These are phyloP conservation scores for Sphagnum fallax DNA, from an alignment of 228 moss, liverwort and hornwort genomes.

Conservation along the genomic window DNA sequence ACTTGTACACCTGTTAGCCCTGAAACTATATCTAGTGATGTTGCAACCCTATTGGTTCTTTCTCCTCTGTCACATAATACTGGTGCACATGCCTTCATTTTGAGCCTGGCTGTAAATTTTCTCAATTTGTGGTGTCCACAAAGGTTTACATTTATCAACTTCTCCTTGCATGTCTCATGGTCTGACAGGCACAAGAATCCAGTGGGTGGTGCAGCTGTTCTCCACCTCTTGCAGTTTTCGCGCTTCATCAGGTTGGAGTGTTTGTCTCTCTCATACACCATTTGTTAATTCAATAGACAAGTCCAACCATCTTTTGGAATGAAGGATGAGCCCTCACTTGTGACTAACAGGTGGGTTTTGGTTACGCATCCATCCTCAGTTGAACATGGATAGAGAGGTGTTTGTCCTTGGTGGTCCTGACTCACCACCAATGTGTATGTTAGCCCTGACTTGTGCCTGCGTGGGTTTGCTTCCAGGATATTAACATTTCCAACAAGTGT, in stretches of 20 bases:
- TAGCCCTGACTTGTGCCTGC: no score
- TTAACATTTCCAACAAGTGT: slow-evolving; percentile 51
- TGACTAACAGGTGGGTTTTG: no score
- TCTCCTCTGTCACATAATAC: no score
- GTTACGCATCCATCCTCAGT: no score
- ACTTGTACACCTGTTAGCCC: background rate
- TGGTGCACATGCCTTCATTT: background rate
- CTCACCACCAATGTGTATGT: background rate
- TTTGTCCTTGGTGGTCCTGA: background rate
- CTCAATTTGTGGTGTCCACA: background rate
- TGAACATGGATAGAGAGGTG: background rate
- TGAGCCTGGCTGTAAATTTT: background rate
- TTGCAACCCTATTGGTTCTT: background rate
- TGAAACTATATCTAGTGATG: background rate
- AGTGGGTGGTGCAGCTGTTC: slow-evolving; percentile 26
- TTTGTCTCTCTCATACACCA: background rate
- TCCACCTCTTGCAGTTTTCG: slow-evolving; percentile 71
- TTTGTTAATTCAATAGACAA: no score
- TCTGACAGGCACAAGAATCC: slow-evolving; percentile 14
- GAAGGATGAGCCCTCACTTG: no score
- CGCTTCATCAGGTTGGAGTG: slow-evolving; percentile 57
- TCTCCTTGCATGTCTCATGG: background rate
- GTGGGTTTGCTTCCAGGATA: slow-evolving; percentile 34
- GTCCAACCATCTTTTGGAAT: no score
- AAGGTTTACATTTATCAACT: background rate